Conservation (phyloP, 768 basidiomycete genomes). For the Rhodocollybia butyracea region DNA sequence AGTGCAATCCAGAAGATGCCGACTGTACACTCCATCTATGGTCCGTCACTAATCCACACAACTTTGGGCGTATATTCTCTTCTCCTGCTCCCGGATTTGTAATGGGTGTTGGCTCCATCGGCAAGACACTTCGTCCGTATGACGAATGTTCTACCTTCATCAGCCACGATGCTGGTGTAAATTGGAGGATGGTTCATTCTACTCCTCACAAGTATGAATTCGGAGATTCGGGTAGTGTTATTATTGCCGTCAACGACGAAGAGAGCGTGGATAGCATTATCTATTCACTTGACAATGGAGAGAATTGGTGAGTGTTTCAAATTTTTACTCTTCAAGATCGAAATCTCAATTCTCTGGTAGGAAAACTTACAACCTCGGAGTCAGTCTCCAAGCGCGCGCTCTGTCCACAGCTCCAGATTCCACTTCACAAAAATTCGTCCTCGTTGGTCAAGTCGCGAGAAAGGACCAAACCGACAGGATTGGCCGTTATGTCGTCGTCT, state of each 20-base stretch:
- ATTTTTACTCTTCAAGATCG: no score
- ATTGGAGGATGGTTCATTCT: constrained; percentile 73
- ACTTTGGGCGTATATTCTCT: constrained; percentile 91
- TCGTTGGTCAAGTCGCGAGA: constrained; percentile 75
- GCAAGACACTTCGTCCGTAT: constrained; percentile 63
- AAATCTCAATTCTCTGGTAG: no score
- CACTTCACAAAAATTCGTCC: constrained; percentile 93
- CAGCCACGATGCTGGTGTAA: constrained; percentile 83
- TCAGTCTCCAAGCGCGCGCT: constrained; percentile 67
- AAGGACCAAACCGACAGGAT: constrained; percentile 46
- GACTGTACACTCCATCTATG: constrained; percentile 86
- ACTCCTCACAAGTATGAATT: constrained; percentile 95
- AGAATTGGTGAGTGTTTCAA: constrained; percentile 74
- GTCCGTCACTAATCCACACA: constrained; percentile 90
- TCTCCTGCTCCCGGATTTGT: constrained; percentile 92
- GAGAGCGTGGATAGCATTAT: constrained; percentile 60
- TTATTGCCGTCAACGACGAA: constrained; percentile 86
- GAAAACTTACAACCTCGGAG: constrained; percentile 65
- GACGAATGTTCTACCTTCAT: constrained; percentile 92
- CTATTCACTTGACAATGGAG: constrained; percentile 83
- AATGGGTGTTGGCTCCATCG: constrained; percentile 95
- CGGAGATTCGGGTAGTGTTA: constrained; percentile 82
- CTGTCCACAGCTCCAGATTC: constrained; percentile 93
- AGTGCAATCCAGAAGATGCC: constrained; percentile 60
- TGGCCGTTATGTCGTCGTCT: constrained; percentile 68